Evolutionary conservation across 2,329 filamentous ascomycete species (phyloP), one percentile per base, ranked within the genome.

Genomic region (Dryadomyces quercus-mongolicae): DNA sequence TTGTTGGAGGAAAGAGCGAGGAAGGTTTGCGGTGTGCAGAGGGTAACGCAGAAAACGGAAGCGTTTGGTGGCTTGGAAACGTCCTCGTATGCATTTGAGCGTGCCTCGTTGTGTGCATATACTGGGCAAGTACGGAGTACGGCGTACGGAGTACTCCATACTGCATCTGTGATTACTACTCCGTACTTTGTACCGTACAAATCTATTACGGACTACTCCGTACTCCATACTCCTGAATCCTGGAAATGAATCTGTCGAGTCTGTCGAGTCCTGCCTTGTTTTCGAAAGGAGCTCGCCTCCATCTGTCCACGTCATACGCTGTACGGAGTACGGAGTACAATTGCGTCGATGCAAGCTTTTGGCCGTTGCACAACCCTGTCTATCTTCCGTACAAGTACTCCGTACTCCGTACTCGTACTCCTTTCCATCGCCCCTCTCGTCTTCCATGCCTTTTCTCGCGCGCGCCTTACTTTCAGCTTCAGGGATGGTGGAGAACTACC

Each of bases 1-100:
- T 54, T 53, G 53, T 52, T 50, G 43, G 53, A 55, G 54, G 58
- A 55, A 59, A 52, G 58, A 54, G 51, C 54, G 54, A 56, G 20
- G 44, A 47, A 47, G 49, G 43, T 25, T 47, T 46, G 36, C 20
- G 36, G 47, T 36, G 46, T 52, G 52, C 38, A 42, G 53, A 40
- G 21, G 36, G 36, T n/a, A 22, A 50, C 36, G 49, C 20, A 50
- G 49, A 21, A 25, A 25, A 25, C 34, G 49, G 31, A 43, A 18
- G 42, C 18, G 42, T 9, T 25, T 49, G 10, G 46, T 49, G 47
- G 47, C 22, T 49, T 49, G 18, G 47, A 49, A 34, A 18, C 47
- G 47, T 38, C 38, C 25, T 31, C 25, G 25, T 31, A 31, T 36
- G 51, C 42, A 52, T 22, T 40, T 42, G 20, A 42, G 36, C 48